Evolutionary conservation across 2,329 filamentous ascomycete species (phyloP), one percentile per base, ranked within the genome.

Genomic region (Colletotrichum simmondsii): DNA sequence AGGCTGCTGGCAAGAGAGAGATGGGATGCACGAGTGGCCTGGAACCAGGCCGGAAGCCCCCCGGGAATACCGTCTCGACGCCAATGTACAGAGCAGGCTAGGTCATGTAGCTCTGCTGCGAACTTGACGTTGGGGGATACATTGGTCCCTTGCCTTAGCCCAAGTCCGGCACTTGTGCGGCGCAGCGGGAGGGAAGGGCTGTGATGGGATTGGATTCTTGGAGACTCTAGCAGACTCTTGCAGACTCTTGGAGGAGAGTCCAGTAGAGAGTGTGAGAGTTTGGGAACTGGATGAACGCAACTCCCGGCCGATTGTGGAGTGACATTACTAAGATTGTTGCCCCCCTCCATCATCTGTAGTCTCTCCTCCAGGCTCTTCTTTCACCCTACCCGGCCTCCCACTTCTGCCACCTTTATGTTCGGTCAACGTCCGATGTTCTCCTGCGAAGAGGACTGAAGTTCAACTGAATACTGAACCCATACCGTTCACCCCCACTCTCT

Each of bases 391-490:
- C 37, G 37, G 37, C 37, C 37, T 42, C 37, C 37, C 42, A 61
- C 19, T 24, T 7, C 49, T 42, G 37, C 37, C 24, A 30, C 32
- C 52, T 46, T 49, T n/a, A 10, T 32, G 65, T 28, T 72, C 70
- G 70, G 70, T 65, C 70, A 72, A 72, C 70, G 70, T 72, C 70
- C 70, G 70, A 70, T 60, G 49, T 61, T 4, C 54, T 65, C 7
- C 42, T 49, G 42, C 42, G 42, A 49, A 49, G 42, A 49, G 42
- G 19, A n/a, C 42, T 49, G 42, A 49, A 49, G 42, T n/a, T 24
- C n/a, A 46, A 35, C 32, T 11, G 32, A 11, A 11, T 35, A 35
- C 67, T 61, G 19, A 62, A 24, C 22, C 42, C 46, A 16, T 53
- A 46, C 61, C 24, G n/a, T 49, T 19, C 24, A 32, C 59, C 32